Evolutionary conservation across 75 land plant species (phyloP).

Genomic region (Larix kaempferi): DNA sequence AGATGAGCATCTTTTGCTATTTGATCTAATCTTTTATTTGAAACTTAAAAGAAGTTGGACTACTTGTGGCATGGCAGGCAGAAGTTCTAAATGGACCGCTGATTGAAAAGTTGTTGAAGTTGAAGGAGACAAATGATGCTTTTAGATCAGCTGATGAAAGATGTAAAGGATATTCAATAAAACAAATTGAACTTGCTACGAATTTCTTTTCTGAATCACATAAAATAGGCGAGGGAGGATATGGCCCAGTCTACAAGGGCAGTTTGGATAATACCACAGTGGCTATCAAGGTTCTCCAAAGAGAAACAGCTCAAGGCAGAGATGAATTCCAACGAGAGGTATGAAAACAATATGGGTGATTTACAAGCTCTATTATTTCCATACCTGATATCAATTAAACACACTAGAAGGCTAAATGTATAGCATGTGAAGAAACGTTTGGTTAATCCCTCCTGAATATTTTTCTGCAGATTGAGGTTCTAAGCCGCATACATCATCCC

Average conservation of each 20-base stretch:
- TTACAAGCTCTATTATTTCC: not conserved
- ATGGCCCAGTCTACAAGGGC: slow-evolving; percentile 54
- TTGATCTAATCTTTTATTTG: not conserved
- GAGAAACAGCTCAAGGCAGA: slow-evolving; percentile 30
- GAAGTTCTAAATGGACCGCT: slow-evolving; percentile 16
- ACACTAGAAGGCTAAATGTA: not conserved
- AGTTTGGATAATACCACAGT: slow-evolving; percentile 31
- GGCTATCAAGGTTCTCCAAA: slow-evolving; percentile 43
- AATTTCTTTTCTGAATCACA: slow-evolving; percentile 23
- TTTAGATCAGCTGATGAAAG: not conserved
- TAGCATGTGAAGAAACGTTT: not conserved
- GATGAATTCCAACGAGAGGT: slow-evolving; percentile 58
- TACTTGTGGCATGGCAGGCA: slow-evolving; percentile 15
- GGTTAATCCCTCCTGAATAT: not conserved
- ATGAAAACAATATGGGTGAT: not conserved
- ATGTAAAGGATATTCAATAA: slow-evolving; percentile 30
- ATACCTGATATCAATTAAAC: not conserved
- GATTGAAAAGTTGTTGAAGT: slow-evolving; percentile 12
- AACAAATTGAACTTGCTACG: slow-evolving; percentile 43
- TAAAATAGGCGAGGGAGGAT: slow-evolving; percentile 57
- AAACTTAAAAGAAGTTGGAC: slow-evolving; percentile 28
- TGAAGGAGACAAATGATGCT: not conserved
- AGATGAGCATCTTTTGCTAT: slow-evolving; percentile 11
- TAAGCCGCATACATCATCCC: slow-evolving; percentile 37
- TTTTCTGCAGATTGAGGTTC: slow-evolving; percentile 32